These are phyloP conservation scores for Glycine soja DNA, from an alignment of 306 rosid genomes.

Conservation along the genomic window DNA sequence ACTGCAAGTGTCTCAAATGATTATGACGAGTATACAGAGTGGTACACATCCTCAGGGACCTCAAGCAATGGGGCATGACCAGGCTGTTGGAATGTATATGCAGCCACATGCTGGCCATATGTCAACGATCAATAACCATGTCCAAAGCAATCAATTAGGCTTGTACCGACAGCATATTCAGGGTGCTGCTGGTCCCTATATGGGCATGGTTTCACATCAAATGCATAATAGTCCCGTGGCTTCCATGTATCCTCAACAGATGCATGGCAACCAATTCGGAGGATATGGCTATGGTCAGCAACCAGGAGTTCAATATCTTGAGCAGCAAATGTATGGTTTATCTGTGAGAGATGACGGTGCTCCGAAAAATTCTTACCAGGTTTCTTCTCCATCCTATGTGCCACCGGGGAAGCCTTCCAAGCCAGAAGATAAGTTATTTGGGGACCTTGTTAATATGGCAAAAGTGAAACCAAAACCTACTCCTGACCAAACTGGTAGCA, in stretches of 20 bases:
- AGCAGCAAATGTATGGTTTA: slow-evolving; percentile 87
- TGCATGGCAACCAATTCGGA: slow-evolving; percentile 72
- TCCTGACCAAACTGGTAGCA: slow-evolving; percentile 65
- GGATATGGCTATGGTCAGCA: slow-evolving; percentile 87
- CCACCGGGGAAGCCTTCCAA: slow-evolving; percentile 77
- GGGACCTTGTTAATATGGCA: slow-evolving; percentile 92
- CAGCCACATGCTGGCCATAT: slow-evolving; percentile 71
- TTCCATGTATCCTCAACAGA: slow-evolving; percentile 73
- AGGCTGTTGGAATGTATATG: slow-evolving; percentile 69
- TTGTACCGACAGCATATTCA: slow-evolving; percentile 55
- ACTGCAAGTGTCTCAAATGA: slow-evolving; percentile 70
- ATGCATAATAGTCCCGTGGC: slow-evolving; percentile 63
- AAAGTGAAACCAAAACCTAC: slow-evolving; percentile 85
- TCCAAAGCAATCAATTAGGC: slow-evolving; percentile 69
- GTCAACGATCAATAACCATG: slow-evolving; percentile 65
- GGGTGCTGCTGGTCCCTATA: slow-evolving; percentile 57
- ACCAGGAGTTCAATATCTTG: slow-evolving; percentile 67
- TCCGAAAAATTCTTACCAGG: slow-evolving; percentile 67
- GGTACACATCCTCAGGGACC: slow-evolving; percentile 66
- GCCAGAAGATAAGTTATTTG: slow-evolving; percentile 94
- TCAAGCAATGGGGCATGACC: slow-evolving; percentile 68
- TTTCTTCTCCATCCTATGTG: slow-evolving; percentile 68
- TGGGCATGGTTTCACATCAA: slow-evolving; percentile 71
- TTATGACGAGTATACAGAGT: slow-evolving; percentile 60
- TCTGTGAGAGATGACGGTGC: slow-evolving; percentile 69